Evolutionary conservation across 768 basidiomycete genomes (phyloP), one percentile per base, ranked within the genome.

Genomic region (Leccinum incarnatum): DNA sequence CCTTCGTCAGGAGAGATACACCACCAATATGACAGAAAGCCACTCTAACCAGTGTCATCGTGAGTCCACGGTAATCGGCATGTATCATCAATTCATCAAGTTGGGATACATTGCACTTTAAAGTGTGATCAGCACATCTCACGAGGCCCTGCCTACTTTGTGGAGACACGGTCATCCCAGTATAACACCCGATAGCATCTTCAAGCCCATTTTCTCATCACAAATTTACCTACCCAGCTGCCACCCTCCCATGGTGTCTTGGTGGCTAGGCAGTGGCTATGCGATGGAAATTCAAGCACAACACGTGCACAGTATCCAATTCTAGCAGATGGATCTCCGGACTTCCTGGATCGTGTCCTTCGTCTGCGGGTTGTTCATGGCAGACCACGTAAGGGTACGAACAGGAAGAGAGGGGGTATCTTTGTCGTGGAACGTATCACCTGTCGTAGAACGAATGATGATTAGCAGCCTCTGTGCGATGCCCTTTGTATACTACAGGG

Each of bases 391-490:
- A 21, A 17, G 19, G 21, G 46, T 23, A 47, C 46, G 46, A n/a
- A 5, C n/a, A 42, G 40, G 40, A 19, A 19, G 10, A 19, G 48
- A 34, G 2, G 55, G 57, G 0, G 54, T 23, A 27, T 56, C 19
- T 3, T 36, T 36, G 14, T 36, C 34, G 14, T 55, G 21, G 54
- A 67, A 67, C 12, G 69, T 68, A 9, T 60, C 54, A 7, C 76
- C 77, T 49, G 55, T 64, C 0, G 70, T 72, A 27, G 78, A 73
- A 4, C 77, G 72, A 19, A 73, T 62, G 59, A 76, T 69, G 61
- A 78, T 77, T 50, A 74, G 57, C 15, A 73, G 27, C 23, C 19
- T 19, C 19, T 75, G 70, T 0, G 71, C 69, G 54, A 78, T 73
- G 25, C 65, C 68, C 76, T 36, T 36, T 36, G 36, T 78, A 51